Evolutionary conservation across 306 rosid genomes (phyloP).

Genomic region (Pyrus pyrifolia): DNA sequence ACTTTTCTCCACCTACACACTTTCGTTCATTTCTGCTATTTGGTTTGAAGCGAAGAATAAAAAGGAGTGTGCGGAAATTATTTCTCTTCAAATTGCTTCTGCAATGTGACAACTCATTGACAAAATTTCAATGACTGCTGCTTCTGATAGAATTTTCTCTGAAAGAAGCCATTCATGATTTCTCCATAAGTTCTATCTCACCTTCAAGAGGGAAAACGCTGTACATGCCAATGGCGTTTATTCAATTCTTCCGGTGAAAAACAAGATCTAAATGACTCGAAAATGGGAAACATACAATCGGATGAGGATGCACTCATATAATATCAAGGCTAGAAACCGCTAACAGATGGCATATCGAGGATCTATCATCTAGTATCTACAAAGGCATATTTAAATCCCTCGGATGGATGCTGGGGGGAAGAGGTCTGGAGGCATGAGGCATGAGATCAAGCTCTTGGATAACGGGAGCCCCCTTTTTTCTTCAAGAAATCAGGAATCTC

Average conservation of each 20-base stretch:
- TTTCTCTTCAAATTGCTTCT: not conserved
- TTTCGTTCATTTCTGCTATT: not conserved
- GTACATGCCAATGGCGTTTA: constrained; percentile 23
- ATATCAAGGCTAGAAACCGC: constrained; percentile 34
- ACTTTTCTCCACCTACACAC: not conserved
- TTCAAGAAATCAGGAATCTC: constrained; percentile 93
- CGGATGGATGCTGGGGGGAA: constrained; percentile 24
- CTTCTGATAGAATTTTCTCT: not conserved
- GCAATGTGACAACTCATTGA: not conserved
- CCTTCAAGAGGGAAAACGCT: constrained; percentile 11
- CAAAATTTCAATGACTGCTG: not conserved
- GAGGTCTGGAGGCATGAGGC: constrained; percentile 18
- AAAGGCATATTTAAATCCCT: constrained; percentile 25
- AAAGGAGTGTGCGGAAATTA: not conserved
- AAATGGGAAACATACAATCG: constrained; percentile 20
- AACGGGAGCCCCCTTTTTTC: constrained; percentile 95
- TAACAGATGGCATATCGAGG: constrained; percentile 18
- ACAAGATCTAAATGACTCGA: not conserved
- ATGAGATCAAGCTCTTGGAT: constrained; percentile 61
- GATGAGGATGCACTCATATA: constrained; percentile 21
- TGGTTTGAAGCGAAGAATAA: not conserved
- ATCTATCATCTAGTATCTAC: constrained; percentile 41
- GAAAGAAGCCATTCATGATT: constrained; percentile 6
- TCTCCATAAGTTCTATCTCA: not conserved
- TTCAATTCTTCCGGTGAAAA: constrained; percentile 1